Base-by-base conservation (phyloP, 208 protist species). In the Acanthamoeba lenticulata region DNA sequence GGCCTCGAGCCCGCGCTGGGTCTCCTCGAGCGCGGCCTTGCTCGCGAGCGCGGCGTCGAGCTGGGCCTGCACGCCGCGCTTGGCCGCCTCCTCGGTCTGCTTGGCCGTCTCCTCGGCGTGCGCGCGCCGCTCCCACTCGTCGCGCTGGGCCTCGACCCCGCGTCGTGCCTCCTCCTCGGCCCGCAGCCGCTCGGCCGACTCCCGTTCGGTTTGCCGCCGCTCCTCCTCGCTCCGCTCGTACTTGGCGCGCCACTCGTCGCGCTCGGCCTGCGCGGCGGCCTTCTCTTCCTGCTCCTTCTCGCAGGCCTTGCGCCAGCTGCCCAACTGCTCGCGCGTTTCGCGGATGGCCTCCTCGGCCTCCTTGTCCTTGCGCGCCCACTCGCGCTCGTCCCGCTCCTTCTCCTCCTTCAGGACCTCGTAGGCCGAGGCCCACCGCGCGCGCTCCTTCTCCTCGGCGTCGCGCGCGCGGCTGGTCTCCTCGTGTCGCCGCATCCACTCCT, bases 291-390 rank as follows among this genome's bases (percentile, higher is more conserved):
- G 69, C 69, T 79, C 69, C 69, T 79, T 79, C 69, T 79, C 69
- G 69, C 69, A 79, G 69, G 69, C 69, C 69, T 79, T 79, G 40
- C 69, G 69, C 69, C 69, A 79, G 69, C 69, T 79, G 36, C 69
- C 69, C 69, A 79, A 36, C 69, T 79, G 69, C 24, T 79, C 69
- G 21, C 69, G 32, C 38, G 40, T 36, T 11, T 79, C 69, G 5
- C 69, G 6, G 32, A 79, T 79, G 17, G 69, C 40, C 32, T 79
- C 69, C 40, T 79, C 69, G 36, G 69, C 34, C 38, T 79, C 69
- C 36, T 45, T 44, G 32, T 79, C 69, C 38, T 79, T 79, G 34
- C 40, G 69, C 32, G 6, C 69, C 69, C 69, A 79, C 40, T 79
- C 69, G 15, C 69, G 69, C 69, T 79, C 69, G 40, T 40, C 69